Percentiles rank a stretch among this genome's conserved stretches.
Conservation (phyloP, 73 alveolate species). For the Urostyla sp. region DNA sequence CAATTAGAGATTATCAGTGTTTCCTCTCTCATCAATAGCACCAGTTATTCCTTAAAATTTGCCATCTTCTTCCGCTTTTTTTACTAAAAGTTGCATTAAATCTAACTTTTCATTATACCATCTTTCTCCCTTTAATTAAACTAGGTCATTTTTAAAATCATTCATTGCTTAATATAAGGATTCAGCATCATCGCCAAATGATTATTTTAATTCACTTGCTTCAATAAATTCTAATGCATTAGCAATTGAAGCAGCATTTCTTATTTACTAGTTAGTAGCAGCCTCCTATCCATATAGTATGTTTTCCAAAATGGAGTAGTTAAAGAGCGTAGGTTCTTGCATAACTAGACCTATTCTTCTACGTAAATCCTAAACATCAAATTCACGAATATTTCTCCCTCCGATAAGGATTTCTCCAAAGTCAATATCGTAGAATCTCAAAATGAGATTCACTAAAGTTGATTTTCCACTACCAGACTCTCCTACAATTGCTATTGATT, state of each 20-base stretch:
- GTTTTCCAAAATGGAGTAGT: conserved; percentile 84
- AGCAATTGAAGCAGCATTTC: conserved; percentile 86
- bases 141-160: background rate
- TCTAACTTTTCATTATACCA: conserved; percentile 1
- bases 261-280: conserved; percentile 78
- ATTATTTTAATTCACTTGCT: conserved; percentile 27
- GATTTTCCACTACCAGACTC: conserved; percentile 93
- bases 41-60: conserved; percentile 39
- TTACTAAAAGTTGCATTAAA: background rate
- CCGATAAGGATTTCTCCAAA: conserved; percentile 81
- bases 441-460: conserved; percentile 76
- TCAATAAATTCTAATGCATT: conserved; percentile 82
- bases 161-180: background rate
- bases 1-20: background rate
- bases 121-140: conserved; percentile 9
- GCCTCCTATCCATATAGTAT: conserved; percentile 77
- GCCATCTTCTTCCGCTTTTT: conserved; percentile 1
- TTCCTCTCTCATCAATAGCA: conserved; percentile 27
- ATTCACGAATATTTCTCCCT: conserved; percentile 75
- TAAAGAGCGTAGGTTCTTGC: conserved; percentile 95
- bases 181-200: conserved; percentile 27
- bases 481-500: conserved; percentile 87
- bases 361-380: conserved; percentile 72
- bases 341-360: conserved; percentile 86
- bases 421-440: conserved; percentile 88